phyloP scores from a whole-genome alignment of 2,329 filamentous ascomycete genomes.

The Cryphonectria parasitica region DNA sequence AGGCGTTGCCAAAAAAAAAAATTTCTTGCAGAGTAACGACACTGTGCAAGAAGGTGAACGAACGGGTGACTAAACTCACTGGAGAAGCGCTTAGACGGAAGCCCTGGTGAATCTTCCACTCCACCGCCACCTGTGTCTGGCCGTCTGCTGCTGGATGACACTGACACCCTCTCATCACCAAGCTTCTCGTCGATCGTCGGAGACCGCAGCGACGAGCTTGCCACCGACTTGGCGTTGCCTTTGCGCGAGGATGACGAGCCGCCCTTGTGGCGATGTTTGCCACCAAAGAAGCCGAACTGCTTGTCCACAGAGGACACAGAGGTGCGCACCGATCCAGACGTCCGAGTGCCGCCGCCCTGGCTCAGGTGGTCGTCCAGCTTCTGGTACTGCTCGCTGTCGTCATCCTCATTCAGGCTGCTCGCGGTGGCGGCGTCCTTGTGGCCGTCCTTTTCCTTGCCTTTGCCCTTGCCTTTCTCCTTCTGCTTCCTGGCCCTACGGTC shows the following conservation, averaged over 20 bases:
- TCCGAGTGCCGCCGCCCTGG: slow-evolving; percentile 30
- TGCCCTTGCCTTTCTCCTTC: slow-evolving; percentile 40
- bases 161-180: slow-evolving; percentile 2
- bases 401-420: background rate
- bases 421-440: slow-evolving; percentile 11
- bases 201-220: slow-evolving; percentile 20
- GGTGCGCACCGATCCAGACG: slow-evolving; percentile 49
- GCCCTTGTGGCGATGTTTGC: slow-evolving; percentile 43
- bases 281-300: slow-evolving; percentile 49
- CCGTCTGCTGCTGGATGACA: slow-evolving; percentile 22
- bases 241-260: slow-evolving; percentile 34
- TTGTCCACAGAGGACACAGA: slow-evolving; percentile 47
- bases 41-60: too few relatives aligned
- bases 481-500: slow-evolving; percentile 57
- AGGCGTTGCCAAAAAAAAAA: too few relatives aligned
- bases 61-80: slow-evolving; percentile 9
- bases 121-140: slow-evolving; percentile 18
- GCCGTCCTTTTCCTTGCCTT: slow-evolving; percentile 39
- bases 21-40: too few relatives aligned
- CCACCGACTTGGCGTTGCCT: slow-evolving; percentile 20
- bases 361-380: slow-evolving; percentile 35
- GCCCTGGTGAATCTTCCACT: background rate
- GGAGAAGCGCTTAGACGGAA: slow-evolving; percentile 2
- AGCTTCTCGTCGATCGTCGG: slow-evolving; percentile 21
- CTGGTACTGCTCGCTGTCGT: slow-evolving; percentile 30